Evolutionary conservation across 129 eudicot genomes (phyloP), one percentile per base, ranked within the genome.

Genomic region (Artemisia argyi): DNA sequence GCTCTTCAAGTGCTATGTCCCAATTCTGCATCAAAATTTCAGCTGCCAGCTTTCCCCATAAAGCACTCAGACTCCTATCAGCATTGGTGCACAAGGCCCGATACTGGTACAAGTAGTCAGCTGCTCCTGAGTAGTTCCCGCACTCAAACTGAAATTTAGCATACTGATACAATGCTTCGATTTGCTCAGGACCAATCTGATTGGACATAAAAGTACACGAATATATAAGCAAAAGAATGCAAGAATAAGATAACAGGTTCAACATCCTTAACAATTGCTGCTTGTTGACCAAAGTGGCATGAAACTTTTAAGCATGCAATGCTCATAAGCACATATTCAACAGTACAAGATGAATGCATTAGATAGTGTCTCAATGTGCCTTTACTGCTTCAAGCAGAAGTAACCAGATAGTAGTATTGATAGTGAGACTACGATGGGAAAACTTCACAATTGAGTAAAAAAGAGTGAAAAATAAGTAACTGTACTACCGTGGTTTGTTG

Each of bases 51-150:
- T 95, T 95, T 53, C 97, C 99, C 99, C 99, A 95, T 47, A 95
- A 76, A 7, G 97, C 99, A 80, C 97, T 91, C 67, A 95, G 75
- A 73, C 85, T 95, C 80, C 91, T 86, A 50, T 95, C 99, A 64
- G 95, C 85, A 35, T 83, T 88, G 17, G 95, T 95, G 87, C 96
- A 88, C 73, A 95, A 81, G 62, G 82, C 89, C 51, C 97, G 66
- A 72, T 95, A 95, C 79, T 88, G 99, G 67, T 95, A 91, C 66
- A 95, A 55, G 75, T 86, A 95, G 72, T 95, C 97, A 73, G 97
- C 97, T 66, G 99, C 99, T 63, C 96, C 99, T n/a, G 99, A 95
- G 82, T 91, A 95, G 83, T 95, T 95, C 14, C 99, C 99, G 52
- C 99, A 95, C 78, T 95, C 99, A 39, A 95, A 95, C 73, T 95